Conservation (phyloP, 1,284 basidiomycete species). For the Cutaneotrichosporon mucoides region DNA sequence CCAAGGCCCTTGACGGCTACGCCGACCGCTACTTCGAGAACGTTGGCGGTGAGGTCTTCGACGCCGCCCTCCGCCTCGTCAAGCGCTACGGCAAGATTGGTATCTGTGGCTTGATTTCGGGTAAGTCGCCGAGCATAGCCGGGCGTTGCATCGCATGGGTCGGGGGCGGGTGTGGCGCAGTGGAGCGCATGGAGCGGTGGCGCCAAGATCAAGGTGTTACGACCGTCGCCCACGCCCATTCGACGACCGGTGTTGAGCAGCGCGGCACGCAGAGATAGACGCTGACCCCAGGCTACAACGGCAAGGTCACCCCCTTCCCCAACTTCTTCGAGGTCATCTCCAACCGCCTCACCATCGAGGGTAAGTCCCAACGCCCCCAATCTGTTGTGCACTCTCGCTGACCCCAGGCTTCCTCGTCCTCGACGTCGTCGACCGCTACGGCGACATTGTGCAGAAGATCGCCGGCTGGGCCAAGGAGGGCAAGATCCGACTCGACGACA, state of each 20-base stretch:
- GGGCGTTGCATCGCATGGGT: too few relatives aligned
- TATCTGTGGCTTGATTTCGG: constrained; percentile 46
- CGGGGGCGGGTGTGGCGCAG: too few relatives aligned
- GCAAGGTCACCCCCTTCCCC: constrained; percentile 15
- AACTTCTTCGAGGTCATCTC: constrained; percentile 45
- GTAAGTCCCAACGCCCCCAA: too few relatives aligned
- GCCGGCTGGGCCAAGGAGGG: constrained; percentile 32
- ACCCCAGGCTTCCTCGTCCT: constrained; percentile 44
- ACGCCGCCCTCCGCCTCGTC: constrained; percentile 40
- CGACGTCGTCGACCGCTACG: constrained; percentile 32
- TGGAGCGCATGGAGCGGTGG: too few relatives aligned
- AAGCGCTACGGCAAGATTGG: constrained; percentile 50
- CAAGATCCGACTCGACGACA: constrained; percentile 33
- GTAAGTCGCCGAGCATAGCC: too few relatives aligned
- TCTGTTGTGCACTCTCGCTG: too few relatives aligned
- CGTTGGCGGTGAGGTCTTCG: constrained; percentile 50
- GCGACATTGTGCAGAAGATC: constrained; percentile 24
- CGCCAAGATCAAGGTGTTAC: too few relatives aligned
- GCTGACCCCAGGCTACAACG: constrained; percentile 7
- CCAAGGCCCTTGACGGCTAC: constrained; percentile 35
- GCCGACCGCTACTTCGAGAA: constrained; percentile 47
- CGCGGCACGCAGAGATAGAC: too few relatives aligned
- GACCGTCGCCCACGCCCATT: too few relatives aligned
- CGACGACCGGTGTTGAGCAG: too few relatives aligned
- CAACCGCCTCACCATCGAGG: constrained; percentile 49